Evolutionary conservation across 495 filamentous ascomycete species (phyloP).

Genomic region (Tricharina praecox): DNA sequence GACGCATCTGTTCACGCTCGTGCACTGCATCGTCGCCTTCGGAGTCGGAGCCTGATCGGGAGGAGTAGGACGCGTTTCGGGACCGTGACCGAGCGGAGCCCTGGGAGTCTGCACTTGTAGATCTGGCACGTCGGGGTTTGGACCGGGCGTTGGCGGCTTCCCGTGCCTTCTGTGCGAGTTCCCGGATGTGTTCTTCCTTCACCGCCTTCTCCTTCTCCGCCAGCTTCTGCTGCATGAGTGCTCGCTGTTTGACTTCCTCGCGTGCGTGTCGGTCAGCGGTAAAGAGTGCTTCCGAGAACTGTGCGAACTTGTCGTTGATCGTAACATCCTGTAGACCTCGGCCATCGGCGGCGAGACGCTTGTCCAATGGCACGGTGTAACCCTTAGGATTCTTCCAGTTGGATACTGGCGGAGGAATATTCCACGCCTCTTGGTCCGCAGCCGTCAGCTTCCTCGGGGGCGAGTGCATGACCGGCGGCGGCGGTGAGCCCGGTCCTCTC

Average conservation of each 20-base stretch:
- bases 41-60: slow-evolving; percentile 38
- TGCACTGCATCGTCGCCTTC: slow-evolving; percentile 49
- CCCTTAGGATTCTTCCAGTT: slow-evolving; percentile 99
- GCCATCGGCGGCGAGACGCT: slow-evolving; percentile 90
- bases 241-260: slow-evolving; percentile 84
- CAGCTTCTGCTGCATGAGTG: slow-evolving; percentile 86
- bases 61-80: slow-evolving; percentile 18
- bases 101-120: slow-evolving; percentile 29
- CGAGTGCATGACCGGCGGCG: slow-evolving; percentile 87
- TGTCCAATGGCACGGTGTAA: slow-evolving; percentile 92
- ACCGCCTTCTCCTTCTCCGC: slow-evolving; percentile 90
- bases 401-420: slow-evolving; percentile 80
- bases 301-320: slow-evolving; percentile 97
- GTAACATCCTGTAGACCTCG: slow-evolving; percentile 83
- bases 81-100: slow-evolving; percentile 34
- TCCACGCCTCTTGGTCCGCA: slow-evolving; percentile 94
- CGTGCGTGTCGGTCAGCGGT: slow-evolving; percentile 88
- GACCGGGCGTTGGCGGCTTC: slow-evolving; percentile 44
- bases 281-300: slow-evolving; percentile 85
- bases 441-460: slow-evolving; percentile 89
- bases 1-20: slow-evolving; percentile 59
- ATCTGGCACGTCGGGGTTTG: slow-evolving; percentile 32
- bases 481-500: slow-evolving; percentile 78
- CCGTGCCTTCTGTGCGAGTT: slow-evolving; percentile 78
- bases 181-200: slow-evolving; percentile 84